phyloP scores from a whole-genome alignment of 768 basidiomycete species.

The Auricularia heimuer region DNA sequence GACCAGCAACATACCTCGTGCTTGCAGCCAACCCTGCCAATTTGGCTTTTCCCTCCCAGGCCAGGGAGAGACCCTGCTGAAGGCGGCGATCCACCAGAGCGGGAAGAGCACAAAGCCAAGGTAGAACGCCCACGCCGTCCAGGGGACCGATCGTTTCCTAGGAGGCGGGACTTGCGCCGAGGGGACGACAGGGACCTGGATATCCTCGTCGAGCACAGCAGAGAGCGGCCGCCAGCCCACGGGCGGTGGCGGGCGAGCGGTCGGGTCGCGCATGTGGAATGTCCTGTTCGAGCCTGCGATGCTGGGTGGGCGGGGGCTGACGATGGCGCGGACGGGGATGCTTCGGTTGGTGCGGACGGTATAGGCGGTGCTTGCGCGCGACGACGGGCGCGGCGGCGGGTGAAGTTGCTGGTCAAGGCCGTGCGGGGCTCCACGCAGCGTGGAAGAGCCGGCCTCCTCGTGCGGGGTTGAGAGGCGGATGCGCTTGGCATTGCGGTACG shows the following conservation, averaged over 20 bases:
- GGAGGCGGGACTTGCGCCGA: conserved; percentile 8
- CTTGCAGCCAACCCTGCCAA: conserved; percentile 45
- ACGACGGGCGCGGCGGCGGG: neutral
- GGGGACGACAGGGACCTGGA: conserved; percentile 13
- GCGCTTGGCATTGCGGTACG: neutral
- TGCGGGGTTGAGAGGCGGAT: neutral
- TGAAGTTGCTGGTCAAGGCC: neutral
- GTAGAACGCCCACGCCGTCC: conserved; percentile 74
- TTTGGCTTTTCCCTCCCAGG: conserved; percentile 27
- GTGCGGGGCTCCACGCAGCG: neutral
- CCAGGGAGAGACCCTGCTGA: conserved; percentile 38
- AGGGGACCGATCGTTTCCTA: conserved; percentile 23
- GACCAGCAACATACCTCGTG: neutral
- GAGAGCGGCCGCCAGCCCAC: conserved; percentile 43
- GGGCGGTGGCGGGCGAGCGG: conserved; percentile 45
- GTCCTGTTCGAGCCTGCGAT: conserved; percentile 30
- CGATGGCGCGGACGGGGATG: conserved; percentile 67
- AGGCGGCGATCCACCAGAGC: conserved; percentile 57
- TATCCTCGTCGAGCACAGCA: conserved; percentile 40
- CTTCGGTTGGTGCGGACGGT: neutral
- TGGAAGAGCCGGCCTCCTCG: neutral
- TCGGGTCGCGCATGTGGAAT: conserved; percentile 71
- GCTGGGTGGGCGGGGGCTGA: conserved; percentile 72
- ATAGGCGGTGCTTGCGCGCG: neutral
- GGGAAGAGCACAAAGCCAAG: conserved; percentile 53